phyloP scores from a whole-genome alignment of 73 alveolate species.

The Uronychia binucleata region DNA sequence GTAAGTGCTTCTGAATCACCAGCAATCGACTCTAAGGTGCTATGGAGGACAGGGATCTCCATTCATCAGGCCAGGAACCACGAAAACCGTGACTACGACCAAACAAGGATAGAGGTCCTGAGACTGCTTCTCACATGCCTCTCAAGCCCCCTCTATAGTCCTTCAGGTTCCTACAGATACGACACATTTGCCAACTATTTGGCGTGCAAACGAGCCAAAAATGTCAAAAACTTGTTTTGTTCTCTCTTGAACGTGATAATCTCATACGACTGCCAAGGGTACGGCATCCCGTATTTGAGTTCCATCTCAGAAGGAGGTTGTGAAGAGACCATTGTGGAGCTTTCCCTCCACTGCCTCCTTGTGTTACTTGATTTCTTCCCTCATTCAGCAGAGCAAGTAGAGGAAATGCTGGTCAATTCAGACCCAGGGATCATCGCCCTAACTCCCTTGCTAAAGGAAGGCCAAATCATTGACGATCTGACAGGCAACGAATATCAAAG shows the following conservation, averaged over 20 bases:
- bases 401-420: not conserved
- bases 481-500: slow-evolving; percentile 61
- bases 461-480: slow-evolving; percentile 40
- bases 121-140: slow-evolving; percentile 43
- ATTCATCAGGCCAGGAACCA: slow-evolving; percentile 53
- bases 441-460: not conserved
- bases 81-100: slow-evolving; percentile 26
- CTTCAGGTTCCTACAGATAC: slow-evolving; percentile 47
- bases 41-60: slow-evolving; percentile 61
- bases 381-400: slow-evolving; percentile 45
- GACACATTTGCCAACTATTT: slow-evolving; percentile 53
- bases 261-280: slow-evolving; percentile 59
- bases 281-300: slow-evolving; percentile 59
- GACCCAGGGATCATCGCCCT: not conserved
- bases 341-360: slow-evolving; percentile 41
- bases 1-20: not conserved
- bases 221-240: slow-evolving; percentile 52
- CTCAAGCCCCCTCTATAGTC: slow-evolving; percentile 50
- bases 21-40: slow-evolving; percentile 40
- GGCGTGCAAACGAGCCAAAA: slow-evolving; percentile 61
- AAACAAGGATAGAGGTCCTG: slow-evolving; percentile 27
- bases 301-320: slow-evolving; percentile 46
- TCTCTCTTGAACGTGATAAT: slow-evolving; percentile 43
- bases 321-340: slow-evolving; percentile 21
- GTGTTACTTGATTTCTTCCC: slow-evolving; percentile 55